Conservation (phyloP, 805 yeast species). For the Debaryomyces hansenii region DNA sequence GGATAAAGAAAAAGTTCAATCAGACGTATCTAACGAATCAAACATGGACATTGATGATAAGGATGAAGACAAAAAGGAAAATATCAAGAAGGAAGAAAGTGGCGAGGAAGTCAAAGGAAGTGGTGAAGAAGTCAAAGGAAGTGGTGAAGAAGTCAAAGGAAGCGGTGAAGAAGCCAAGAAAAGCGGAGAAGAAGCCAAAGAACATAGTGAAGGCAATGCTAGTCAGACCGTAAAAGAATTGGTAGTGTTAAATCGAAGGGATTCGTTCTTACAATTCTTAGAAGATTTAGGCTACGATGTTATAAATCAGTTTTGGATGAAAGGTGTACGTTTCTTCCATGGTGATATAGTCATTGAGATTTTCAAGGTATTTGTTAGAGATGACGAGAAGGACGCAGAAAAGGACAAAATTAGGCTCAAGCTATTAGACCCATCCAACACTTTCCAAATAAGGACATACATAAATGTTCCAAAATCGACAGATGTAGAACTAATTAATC, state of each 20-base stretch:
- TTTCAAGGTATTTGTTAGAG: constrained; percentile 45
- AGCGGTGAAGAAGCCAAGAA: background rate
- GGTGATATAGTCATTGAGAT: constrained; percentile 62
- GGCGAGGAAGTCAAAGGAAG: background rate
- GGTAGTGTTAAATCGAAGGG: constrained; percentile 15
- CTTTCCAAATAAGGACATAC: constrained; percentile 61
- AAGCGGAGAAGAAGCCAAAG: background rate
- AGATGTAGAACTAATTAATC: constrained; percentile 69
- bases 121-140: constrained; percentile 4
- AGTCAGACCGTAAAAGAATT: background rate
- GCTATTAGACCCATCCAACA: constrained; percentile 52
- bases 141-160: constrained; percentile 1
- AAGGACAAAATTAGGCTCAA: constrained; percentile 30
- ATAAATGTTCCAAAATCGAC: constrained; percentile 72
- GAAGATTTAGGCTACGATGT: constrained; percentile 70
- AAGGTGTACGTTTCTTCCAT: constrained; percentile 63
- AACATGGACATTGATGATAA: constrained; percentile 2
- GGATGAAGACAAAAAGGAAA: background rate
- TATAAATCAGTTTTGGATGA: constrained; percentile 59
- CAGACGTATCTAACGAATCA: constrained; percentile 3
- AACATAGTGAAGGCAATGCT: background rate
- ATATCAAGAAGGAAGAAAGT: constrained; percentile 4
- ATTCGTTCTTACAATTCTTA: constrained; percentile 44
- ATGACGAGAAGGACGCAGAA: constrained; percentile 24
- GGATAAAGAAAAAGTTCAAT: constrained; percentile 5